Evolutionary conservation across 1,284 basidiomycete genomes (phyloP).

Genomic region (Rhizoctonia solani): DNA sequence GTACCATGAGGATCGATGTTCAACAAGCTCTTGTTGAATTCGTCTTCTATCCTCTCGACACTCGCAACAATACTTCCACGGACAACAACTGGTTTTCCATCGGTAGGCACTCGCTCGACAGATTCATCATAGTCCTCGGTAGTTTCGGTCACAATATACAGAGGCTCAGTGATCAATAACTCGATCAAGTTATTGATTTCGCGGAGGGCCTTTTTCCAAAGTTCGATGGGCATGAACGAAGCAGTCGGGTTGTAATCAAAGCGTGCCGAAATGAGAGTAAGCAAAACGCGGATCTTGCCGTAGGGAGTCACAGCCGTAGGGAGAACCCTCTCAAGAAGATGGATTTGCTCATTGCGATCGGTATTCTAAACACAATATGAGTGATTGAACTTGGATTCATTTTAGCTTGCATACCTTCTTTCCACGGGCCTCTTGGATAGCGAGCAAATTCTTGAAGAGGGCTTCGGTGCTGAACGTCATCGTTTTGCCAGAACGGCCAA

Average conservation of each 20-base stretch:
- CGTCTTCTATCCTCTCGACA: conserved; percentile 95
- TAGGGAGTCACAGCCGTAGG: conserved; percentile 87
- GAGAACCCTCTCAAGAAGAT: conserved; percentile 86
- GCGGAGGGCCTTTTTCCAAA: conserved; percentile 85
- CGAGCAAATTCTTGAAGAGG: conserved; percentile 91
- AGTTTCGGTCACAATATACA: conserved; percentile 79
- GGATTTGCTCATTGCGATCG: conserved; percentile 93
- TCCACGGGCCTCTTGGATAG: conserved; percentile 92
- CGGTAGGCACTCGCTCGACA: conserved; percentile 80
- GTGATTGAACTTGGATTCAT: not conserved
- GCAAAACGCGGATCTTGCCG: conserved; percentile 91
- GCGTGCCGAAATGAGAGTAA: conserved; percentile 91
- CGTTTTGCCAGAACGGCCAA: conserved; percentile 87
- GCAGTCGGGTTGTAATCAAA: conserved; percentile 96
- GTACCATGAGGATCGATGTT: conserved; percentile 98
- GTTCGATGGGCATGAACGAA: conserved; percentile 88
- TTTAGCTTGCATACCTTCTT: conserved; percentile 75
- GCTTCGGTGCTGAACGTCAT: conserved; percentile 85
- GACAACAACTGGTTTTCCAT: conserved; percentile 68
- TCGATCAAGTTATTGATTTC: conserved; percentile 89
- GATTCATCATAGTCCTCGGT: conserved; percentile 94
- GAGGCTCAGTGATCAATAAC: conserved; percentile 70
- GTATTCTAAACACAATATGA: conserved; percentile 69
- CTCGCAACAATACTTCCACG: conserved; percentile 93
- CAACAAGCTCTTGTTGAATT: conserved; percentile 97